A percentile compares a stretch with the other conserved stretches of the same genome.
Conservation (phyloP, 2,329 filamentous ascomycete species). For the Botryotinia calthae region DNA sequence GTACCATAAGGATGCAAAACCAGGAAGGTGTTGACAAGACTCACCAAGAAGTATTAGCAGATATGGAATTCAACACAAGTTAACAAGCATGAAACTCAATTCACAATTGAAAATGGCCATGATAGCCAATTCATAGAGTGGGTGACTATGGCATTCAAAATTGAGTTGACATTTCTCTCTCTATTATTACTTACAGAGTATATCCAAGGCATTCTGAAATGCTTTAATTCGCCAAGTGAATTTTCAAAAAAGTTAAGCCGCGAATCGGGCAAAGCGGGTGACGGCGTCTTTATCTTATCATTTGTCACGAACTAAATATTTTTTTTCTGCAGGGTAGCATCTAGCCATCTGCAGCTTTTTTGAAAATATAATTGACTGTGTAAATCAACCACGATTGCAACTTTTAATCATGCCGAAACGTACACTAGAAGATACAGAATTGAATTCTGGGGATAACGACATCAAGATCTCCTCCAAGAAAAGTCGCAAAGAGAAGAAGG, state of each 20-base stretch:
- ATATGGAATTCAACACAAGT: neutral
- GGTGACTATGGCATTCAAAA: neutral
- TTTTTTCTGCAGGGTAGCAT: constrained; percentile 17
- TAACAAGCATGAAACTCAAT: neutral
- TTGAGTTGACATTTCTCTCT: no score
- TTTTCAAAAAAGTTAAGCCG: neutral
- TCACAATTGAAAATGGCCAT: neutral
- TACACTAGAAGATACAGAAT: constrained; percentile 34
- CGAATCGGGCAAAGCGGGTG: neutral
- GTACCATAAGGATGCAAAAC: neutral
- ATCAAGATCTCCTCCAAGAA: constrained; percentile 32
- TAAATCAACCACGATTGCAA: constrained; percentile 11
- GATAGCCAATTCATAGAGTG: neutral
- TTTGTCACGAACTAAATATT: constrained; percentile 3
- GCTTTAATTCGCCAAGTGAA: neutral
- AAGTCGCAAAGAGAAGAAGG: constrained; percentile 33
- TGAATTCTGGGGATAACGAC: constrained; percentile 25
- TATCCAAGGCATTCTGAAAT: neutral
- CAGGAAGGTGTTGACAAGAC: neutral
- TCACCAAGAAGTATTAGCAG: neutral
- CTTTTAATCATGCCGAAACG: constrained; percentile 36
- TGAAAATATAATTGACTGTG: neutral
- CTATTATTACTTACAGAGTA: no score
- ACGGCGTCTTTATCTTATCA: constrained; percentile 10
- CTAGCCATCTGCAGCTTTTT: neutral